Evolutionary conservation across 306 rosid species (phyloP).

Genomic region (Sphenostylis stenocarpa): DNA sequence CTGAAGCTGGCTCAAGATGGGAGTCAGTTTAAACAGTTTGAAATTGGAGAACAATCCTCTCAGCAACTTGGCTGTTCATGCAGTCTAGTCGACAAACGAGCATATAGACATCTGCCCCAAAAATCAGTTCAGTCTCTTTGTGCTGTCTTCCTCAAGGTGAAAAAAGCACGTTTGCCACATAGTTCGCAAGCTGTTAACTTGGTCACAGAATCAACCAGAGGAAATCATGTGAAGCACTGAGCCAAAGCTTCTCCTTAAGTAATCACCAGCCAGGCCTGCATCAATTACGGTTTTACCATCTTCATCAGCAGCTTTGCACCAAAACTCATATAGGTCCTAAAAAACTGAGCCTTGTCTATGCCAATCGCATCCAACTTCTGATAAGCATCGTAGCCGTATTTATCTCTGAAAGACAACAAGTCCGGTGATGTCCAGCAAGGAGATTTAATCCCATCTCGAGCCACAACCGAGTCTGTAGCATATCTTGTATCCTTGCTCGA

Average conservation of each 20-base stretch:
- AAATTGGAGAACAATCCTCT: constrained; percentile 51
- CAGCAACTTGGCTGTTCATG: constrained; percentile 53
- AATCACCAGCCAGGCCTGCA: constrained; percentile 94
- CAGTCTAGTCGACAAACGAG: constrained; percentile 85
- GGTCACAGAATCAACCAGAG: constrained; percentile 77
- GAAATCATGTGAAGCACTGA: constrained; percentile 73
- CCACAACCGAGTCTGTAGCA: constrained; percentile 73
- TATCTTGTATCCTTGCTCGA: constrained; percentile 82
- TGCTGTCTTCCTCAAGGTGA: constrained; percentile 74
- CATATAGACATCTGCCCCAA: constrained; percentile 83
- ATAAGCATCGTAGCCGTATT: constrained; percentile 68
- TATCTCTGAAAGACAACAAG: constrained; percentile 59
- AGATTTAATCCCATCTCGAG: constrained; percentile 77
- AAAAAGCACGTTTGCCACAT: constrained; percentile 89
- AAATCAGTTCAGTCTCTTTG: constrained; percentile 69
- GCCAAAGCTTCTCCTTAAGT: constrained; percentile 86
- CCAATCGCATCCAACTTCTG: constrained; percentile 82
- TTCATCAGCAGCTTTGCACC: constrained; percentile 79
- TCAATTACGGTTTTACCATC: constrained; percentile 81
- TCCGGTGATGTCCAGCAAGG: constrained; percentile 86
- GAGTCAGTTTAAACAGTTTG: constrained; percentile 25
- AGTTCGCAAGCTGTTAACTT: constrained; percentile 89
- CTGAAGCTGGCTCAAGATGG: constrained; percentile 38
- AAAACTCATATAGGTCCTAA: constrained; percentile 77
- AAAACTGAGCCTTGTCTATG: constrained; percentile 93